Evolutionary conservation across 2,329 filamentous ascomycete genomes (phyloP).

Genomic region (Dactylellina drechsleri): DNA sequence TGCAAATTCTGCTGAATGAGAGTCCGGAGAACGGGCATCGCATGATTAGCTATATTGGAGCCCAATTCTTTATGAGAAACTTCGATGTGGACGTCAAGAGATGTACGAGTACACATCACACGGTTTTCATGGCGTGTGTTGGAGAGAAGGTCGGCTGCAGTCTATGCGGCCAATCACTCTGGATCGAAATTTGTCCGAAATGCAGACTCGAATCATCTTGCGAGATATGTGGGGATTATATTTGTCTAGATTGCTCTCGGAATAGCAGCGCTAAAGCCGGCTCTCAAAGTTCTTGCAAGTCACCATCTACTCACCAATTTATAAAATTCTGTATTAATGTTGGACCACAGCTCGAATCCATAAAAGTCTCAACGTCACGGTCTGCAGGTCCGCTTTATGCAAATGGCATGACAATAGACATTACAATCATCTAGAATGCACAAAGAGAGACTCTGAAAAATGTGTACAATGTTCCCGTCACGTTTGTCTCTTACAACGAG

Average conservation of each 20-base stretch:
- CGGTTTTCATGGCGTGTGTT: constrained; percentile 39
- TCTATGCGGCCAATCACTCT: constrained; percentile 5
- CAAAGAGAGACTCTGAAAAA: constrained; percentile 26
- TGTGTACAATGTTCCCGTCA: constrained; percentile 35
- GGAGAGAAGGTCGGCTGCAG: constrained; percentile 30
- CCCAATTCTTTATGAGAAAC: constrained; percentile 48
- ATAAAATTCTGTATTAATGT: too few species aligned
- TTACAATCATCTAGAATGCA: constrained; percentile 37
- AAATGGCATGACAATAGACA: constrained; percentile 53
- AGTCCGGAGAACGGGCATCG: constrained; percentile 36
- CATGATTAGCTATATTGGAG: constrained; percentile 36
- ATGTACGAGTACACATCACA: constrained; percentile 35
- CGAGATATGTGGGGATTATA: constrained; percentile 38
- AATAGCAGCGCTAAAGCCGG: background rate
- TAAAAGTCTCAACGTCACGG: constrained; percentile 13
- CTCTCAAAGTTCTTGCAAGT: constrained; percentile 8
- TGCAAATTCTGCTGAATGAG: constrained; percentile 33
- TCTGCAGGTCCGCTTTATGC: constrained; percentile 35
- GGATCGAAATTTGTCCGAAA: constrained; percentile 44
- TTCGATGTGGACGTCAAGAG: constrained; percentile 38
- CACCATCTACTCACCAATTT: background rate
- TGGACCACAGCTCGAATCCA: background rate
- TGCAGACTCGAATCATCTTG: constrained; percentile 45
- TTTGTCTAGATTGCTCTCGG: constrained; percentile 21
- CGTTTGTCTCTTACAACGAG: constrained; percentile 36